Conservation (phyloP, 345 rosid genomes). For the Carallia brachiata region DNA sequence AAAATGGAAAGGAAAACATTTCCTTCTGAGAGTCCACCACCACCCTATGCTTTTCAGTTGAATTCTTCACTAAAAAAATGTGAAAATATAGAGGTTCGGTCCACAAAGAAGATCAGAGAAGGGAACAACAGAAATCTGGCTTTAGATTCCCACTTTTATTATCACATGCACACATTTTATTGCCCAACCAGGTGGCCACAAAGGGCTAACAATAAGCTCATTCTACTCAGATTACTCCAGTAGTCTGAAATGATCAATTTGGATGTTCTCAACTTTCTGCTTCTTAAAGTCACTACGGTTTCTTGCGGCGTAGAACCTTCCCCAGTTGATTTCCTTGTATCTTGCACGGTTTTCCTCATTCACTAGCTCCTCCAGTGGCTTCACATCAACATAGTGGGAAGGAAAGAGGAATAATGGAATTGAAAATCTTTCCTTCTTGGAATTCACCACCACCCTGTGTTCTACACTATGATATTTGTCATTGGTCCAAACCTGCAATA, state of each 20-base stretch:
- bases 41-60: too few species aligned
- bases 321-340: slow-evolving; percentile 36
- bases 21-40: too few species aligned
- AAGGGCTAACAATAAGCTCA: neutral
- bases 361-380: slow-evolving; percentile 36
- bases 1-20: too few species aligned
- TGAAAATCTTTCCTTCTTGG: slow-evolving; percentile 41
- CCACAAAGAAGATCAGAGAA: too few species aligned
- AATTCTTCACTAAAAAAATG: too few species aligned
- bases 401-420: slow-evolving; percentile 39
- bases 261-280: slow-evolving; percentile 34
- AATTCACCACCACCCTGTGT: slow-evolving; percentile 38
- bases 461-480: slow-evolving; percentile 42
- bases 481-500: slow-evolving; percentile 42
- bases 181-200: neutral
- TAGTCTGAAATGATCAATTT: slow-evolving; percentile 30
- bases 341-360: slow-evolving; percentile 27
- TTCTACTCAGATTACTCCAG: neutral
- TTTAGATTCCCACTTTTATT: too few species aligned
- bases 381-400: slow-evolving; percentile 22
- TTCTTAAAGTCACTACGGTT: slow-evolving; percentile 37
- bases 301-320: slow-evolving; percentile 28
- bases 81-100: too few species aligned
- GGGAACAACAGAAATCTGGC: too few species aligned
- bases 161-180: too few species aligned